Evolutionary conservation across 164 flowering plant genomes (phyloP).

Genomic region (Magnolia officinalis): DNA sequence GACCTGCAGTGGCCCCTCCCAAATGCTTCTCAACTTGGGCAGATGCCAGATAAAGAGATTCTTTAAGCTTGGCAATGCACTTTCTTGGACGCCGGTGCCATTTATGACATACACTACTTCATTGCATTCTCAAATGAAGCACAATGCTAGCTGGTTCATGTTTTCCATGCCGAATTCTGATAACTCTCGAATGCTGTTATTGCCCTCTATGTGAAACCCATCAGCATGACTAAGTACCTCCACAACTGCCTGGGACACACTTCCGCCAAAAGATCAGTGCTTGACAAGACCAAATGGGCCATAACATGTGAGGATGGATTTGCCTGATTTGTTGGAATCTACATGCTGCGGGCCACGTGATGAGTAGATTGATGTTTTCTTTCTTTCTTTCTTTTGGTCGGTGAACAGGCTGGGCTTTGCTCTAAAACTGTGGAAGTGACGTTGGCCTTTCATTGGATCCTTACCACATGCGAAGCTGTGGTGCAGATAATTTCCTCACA

Average conservation of each 20-base stretch:
- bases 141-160: conserved; percentile 4
- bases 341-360: too few species aligned
- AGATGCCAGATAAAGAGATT: background rate
- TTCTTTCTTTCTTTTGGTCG: too few species aligned
- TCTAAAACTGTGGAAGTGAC: too few species aligned
- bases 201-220: conserved; percentile 11
- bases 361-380: too few species aligned
- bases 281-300: too few species aligned
- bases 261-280: background rate
- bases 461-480: too few species aligned
- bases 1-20: conserved; percentile 1
- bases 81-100: background rate
- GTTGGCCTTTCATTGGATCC: too few species aligned
- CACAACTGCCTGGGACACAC: background rate
- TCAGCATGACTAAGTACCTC: background rate
- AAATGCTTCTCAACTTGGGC: conserved; percentile 7
- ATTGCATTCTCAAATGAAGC: conserved; percentile 14
- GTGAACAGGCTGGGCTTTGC: too few species aligned
- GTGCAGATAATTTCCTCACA: too few species aligned
- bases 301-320: too few species aligned
- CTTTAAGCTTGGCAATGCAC: background rate
- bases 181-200: conserved; percentile 2
- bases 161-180: conserved; percentile 10
- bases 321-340: too few species aligned
- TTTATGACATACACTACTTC: conserved; percentile 7